phyloP scores from a whole-genome alignment of 1,284 basidiomycete species.

The Ganoderma boninense region DNA sequence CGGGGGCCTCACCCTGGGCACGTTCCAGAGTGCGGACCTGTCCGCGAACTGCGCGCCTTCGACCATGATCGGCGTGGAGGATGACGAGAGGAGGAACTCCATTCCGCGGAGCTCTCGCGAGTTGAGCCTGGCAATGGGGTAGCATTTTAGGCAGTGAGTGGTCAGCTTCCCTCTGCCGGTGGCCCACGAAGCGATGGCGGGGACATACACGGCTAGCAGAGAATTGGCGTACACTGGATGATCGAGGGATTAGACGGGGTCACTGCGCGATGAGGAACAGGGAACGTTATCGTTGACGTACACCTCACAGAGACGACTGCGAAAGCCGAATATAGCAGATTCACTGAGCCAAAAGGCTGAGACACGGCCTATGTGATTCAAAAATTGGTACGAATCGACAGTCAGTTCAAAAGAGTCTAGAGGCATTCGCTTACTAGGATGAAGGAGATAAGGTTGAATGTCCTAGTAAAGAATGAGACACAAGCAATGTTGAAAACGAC shows the following conservation, averaged over 20 bases:
- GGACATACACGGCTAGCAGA: constrained; percentile 17
- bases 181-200: neutral
- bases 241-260: neutral
- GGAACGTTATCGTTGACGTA: neutral
- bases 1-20: neutral
- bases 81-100: constrained; percentile 10
- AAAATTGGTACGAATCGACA: neutral
- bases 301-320: constrained; percentile 1
- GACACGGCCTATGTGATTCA: neutral
- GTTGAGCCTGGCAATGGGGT: constrained; percentile 6
- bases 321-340: neutral
- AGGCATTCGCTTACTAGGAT: constrained; percentile 6
- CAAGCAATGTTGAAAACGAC: neutral
- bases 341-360: neutral
- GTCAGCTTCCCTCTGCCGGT: neutral
- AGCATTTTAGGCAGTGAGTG: neutral
- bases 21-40: constrained; percentile 14
- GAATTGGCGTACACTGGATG: constrained; percentile 15
- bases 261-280: neutral
- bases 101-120: constrained; percentile 16
- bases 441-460: constrained; percentile 7
- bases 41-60: constrained; percentile 5
- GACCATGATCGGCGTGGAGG: constrained; percentile 1
- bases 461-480: neutral
- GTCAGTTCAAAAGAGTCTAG: no score